These are phyloP conservation scores for Geotrichum phurueaensis DNA, from an alignment of 1,139 yeast species.

Conservation along the genomic window DNA sequence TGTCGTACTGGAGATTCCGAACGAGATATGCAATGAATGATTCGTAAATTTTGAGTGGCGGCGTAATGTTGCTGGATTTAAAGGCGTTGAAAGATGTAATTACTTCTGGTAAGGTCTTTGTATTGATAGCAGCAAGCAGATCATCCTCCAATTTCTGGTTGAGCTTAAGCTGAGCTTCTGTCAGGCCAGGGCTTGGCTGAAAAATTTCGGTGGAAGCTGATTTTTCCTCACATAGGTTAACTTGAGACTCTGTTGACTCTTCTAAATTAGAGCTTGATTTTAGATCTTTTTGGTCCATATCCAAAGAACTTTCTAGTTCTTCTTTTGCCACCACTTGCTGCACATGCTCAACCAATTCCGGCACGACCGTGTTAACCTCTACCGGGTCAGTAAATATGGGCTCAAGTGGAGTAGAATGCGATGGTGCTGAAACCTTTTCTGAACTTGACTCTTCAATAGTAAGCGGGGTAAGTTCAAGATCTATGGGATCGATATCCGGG, in stretches of 20 bases:
- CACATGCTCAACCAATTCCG: neutral
- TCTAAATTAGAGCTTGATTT: neutral
- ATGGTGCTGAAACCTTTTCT: neutral
- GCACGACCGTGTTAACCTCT: neutral
- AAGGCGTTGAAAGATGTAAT: conserved; percentile 4
- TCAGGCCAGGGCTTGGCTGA: neutral
- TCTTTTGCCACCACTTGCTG: neutral
- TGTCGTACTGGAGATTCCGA: neutral
- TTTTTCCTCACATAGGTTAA: neutral
- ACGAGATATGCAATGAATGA: conserved; percentile 1
- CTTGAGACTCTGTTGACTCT: neutral
- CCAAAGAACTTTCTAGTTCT: neutral
- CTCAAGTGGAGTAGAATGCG: neutral
- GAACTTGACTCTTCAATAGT: neutral
- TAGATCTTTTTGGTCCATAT: neutral
- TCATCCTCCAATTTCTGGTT: neutral
- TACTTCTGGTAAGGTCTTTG: conserved; percentile 3
- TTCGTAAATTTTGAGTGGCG: conserved; percentile 8
- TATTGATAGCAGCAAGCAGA: conserved; percentile 3
- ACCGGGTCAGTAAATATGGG: neutral
- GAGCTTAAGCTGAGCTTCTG: neutral
- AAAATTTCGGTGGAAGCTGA: neutral
- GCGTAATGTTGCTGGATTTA: conserved; percentile 1
- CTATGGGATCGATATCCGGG: conserved; percentile 1
- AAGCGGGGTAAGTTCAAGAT: neutral